A percentile compares a stretch with the other conserved stretches of the same genome.
Evolutionary conservation across 192 early-diverging fungal species (phyloP).

Genomic region (Kickxella alabastrina): DNA sequence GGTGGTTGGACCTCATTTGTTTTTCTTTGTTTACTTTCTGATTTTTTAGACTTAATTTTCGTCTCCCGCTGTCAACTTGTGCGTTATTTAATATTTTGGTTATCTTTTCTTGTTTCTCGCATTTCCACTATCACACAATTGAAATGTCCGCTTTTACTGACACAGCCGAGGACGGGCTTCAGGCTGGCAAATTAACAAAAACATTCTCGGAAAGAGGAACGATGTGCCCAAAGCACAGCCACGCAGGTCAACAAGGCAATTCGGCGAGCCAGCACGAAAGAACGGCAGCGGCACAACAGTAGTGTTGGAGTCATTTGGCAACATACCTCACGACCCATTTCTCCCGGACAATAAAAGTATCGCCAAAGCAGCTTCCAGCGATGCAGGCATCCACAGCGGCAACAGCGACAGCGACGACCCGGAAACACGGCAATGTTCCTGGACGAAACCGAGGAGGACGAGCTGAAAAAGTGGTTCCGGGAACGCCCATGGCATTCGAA

Average conservation of each 20-base stretch:
- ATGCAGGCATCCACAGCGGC: neutral
- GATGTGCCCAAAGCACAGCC: too few relatives aligned
- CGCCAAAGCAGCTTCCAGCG: slow-evolving; percentile 18
- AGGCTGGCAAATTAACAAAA: too few relatives aligned
- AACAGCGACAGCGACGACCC: slow-evolving; percentile 31
- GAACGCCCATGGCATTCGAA: slow-evolving; percentile 31
- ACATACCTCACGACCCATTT: neutral
- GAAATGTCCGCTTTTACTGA: too few relatives aligned
- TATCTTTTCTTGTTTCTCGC: too few relatives aligned
- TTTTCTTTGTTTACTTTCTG: neutral
- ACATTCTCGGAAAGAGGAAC: too few relatives aligned
- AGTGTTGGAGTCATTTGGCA: too few relatives aligned
- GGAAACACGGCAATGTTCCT: slow-evolving; percentile 50
- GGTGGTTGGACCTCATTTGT: neutral
- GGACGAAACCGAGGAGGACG: slow-evolving; percentile 42
- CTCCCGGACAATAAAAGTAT: neutral
- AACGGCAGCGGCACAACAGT: too few relatives aligned
- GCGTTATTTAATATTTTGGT: too few relatives aligned
- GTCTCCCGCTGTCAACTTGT: neutral
- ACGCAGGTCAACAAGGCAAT: too few relatives aligned
- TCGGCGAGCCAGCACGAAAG: too few relatives aligned
- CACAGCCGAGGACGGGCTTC: too few relatives aligned
- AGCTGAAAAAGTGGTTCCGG: slow-evolving; percentile 29
- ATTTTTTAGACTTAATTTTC: neutral
- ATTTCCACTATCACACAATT: too few relatives aligned